Conservation (phyloP, 306 rosid species). For the Cucurbita pepo region DNA sequence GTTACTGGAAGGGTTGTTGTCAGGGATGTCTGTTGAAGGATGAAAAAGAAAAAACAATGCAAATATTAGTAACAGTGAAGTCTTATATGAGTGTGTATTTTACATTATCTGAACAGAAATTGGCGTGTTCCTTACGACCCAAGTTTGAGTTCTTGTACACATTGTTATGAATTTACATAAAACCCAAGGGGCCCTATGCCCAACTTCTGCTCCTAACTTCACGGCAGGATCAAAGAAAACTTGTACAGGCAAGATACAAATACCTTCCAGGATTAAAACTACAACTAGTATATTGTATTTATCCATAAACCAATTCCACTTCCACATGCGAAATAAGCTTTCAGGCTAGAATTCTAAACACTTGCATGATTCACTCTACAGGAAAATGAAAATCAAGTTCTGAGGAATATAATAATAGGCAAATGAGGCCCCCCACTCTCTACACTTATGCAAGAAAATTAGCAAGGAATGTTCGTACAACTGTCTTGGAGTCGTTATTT, state of each 20-base stretch:
- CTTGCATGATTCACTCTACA: neutral
- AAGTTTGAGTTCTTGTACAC: neutral
- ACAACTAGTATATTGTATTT: neutral
- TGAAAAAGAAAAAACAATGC: neutral
- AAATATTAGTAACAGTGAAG: neutral
- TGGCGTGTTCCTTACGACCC: neutral
- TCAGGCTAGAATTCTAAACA: neutral
- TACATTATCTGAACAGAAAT: neutral
- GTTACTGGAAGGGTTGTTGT: slow-evolving; percentile 15
- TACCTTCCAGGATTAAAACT: neutral
- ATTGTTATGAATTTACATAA: neutral
- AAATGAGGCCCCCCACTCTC: neutral
- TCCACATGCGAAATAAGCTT: neutral
- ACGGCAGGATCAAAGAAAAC: neutral
- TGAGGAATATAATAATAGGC: neutral
- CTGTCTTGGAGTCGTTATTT: neutral
- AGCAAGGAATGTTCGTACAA: neutral
- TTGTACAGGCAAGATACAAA: neutral
- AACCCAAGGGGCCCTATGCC: neutral
- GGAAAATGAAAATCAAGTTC: neutral
- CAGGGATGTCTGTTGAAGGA: slow-evolving; percentile 37
- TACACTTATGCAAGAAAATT: neutral
- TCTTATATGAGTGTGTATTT: neutral
- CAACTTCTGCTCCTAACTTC: neutral
- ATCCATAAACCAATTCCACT: neutral